Conservation (phyloP, 2,329 filamentous ascomycete genomes). For the Penicillium sp. region DNA sequence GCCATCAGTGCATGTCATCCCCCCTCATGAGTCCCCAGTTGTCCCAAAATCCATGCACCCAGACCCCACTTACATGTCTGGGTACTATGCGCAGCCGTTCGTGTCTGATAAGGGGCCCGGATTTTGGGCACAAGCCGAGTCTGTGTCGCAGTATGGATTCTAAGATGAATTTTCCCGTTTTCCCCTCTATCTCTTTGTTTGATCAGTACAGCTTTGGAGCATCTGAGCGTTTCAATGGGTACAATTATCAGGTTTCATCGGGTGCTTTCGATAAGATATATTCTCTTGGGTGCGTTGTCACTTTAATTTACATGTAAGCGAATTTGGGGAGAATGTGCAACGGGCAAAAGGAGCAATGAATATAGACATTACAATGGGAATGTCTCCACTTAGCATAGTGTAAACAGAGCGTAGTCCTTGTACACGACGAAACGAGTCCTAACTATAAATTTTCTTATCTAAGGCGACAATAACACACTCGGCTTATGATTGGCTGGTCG, state of each 20-base stretch:
- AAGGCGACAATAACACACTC: neutral
- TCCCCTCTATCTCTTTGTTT: neutral
- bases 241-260: neutral
- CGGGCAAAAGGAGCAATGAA: neutral
- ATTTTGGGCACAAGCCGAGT: conserved; percentile 18
- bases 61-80: conserved; percentile 13
- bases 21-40: conserved; percentile 8
- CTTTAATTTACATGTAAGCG: neutral
- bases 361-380: neutral
- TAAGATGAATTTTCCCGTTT: conserved; percentile 1
- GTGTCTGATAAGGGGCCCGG: conserved; percentile 13
- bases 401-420: neutral
- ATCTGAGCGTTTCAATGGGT: conserved; percentile 4
- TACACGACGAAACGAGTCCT: neutral
- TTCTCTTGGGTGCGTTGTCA: neutral
- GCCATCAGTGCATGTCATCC: conserved; percentile 9
- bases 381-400: neutral
- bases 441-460: neutral
- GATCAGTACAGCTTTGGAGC: neutral
- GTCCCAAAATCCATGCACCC: conserved; percentile 13
- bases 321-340: neutral
- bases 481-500: conserved; percentile 1
- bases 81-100: conserved; percentile 18
- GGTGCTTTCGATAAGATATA: neutral
- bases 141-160: conserved; percentile 20